A percentile compares a stretch with the other conserved stretches of the same genome.
These are phyloP conservation scores for Fusarium sp. DNA, from an alignment of 2,329 filamentous ascomycete genomes.

Conservation along the genomic window DNA sequence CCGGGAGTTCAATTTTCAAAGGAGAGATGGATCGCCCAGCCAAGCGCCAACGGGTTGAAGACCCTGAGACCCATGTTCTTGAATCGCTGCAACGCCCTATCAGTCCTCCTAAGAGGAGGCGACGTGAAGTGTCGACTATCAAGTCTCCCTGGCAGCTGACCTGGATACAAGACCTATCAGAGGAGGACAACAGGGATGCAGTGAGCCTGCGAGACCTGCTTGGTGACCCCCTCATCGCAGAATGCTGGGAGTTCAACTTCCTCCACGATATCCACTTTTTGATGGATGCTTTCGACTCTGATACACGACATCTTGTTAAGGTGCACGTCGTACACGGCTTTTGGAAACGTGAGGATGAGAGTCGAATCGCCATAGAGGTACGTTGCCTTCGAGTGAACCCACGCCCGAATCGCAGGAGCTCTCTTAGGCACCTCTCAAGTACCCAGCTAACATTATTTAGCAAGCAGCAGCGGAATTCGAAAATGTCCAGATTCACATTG, in stretches of 20 bases:
- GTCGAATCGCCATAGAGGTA: conserved; percentile 69
- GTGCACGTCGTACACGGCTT: conserved; percentile 72
- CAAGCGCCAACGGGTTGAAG: conserved; percentile 49
- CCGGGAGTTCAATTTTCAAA: neutral
- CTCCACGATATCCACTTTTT: conserved; percentile 71
- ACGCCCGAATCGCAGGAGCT: neutral
- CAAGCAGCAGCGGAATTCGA: conserved; percentile 69
- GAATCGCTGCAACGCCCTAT: conserved; percentile 55
- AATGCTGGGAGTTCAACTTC: conserved; percentile 79
- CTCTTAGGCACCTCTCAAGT: neutral
- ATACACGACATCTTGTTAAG: conserved; percentile 61
- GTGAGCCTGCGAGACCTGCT: conserved; percentile 76
- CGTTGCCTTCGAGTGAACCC: conserved; percentile 27
- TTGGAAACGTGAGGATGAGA: conserved; percentile 75
- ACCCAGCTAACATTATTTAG: conserved; percentile 53
- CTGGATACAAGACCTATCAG: conserved; percentile 72
- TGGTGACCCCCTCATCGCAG: conserved; percentile 78
- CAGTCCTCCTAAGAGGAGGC: conserved; percentile 60
- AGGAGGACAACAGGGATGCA: conserved; percentile 72
- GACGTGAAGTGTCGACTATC: conserved; percentile 45
- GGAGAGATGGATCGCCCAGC: conserved; percentile 45
- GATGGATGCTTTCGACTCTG: conserved; percentile 65
- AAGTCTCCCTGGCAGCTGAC: conserved; percentile 80
- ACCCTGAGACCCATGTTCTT: conserved; percentile 21
- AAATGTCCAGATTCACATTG: conserved; percentile 78